A percentile compares a stretch with the other conserved stretches of the same genome.
Conservation (phyloP, 2,329 filamentous ascomycete species). For the Hypoxylon sp. region DNA sequence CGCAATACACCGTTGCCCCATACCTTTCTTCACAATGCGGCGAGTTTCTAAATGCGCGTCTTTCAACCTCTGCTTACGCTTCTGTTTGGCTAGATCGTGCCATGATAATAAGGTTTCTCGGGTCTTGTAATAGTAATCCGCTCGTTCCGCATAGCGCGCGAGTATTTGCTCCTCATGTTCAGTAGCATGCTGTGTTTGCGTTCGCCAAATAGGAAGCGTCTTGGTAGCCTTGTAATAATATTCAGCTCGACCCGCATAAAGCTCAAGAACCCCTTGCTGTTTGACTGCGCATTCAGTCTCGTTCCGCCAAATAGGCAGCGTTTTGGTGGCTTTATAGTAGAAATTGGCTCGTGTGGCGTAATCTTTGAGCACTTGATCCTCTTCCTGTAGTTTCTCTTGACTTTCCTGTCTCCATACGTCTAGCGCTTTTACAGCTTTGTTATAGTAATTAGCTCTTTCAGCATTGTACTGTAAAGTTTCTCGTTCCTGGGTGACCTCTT, state of each 20-base stretch:
- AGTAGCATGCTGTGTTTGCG: constrained; percentile 37
- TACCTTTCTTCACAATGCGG: constrained; percentile 52
- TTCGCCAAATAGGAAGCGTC: constrained; percentile 49
- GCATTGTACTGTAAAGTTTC: constrained; percentile 41
- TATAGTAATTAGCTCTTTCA: constrained; percentile 44
- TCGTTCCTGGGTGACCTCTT: constrained; percentile 35
- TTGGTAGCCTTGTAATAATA: constrained; percentile 49
- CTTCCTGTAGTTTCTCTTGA: constrained; percentile 25
- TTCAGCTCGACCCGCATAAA: constrained; percentile 49
- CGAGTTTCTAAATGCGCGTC: constrained; percentile 53
- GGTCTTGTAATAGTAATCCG: constrained; percentile 51
- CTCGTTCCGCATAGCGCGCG: constrained; percentile 46
- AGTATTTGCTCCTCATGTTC: constrained; percentile 44
- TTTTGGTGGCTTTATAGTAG: constrained; percentile 46
- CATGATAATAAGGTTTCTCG: constrained; percentile 46
- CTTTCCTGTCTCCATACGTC: constrained; percentile 48
- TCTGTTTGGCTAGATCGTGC: constrained; percentile 47
- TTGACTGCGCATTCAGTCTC: constrained; percentile 40
- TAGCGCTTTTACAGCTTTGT: constrained; percentile 42
- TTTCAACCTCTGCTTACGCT: constrained; percentile 50
- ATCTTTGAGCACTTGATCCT: constrained; percentile 42
- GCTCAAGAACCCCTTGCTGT: constrained; percentile 43
- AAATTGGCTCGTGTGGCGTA: constrained; percentile 50
- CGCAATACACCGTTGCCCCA: constrained; percentile 50
- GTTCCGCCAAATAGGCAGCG: constrained; percentile 43